Evolutionary conservation across 2,329 filamentous ascomycete genomes (phyloP).

Genomic region (Xylariales sp.): DNA sequence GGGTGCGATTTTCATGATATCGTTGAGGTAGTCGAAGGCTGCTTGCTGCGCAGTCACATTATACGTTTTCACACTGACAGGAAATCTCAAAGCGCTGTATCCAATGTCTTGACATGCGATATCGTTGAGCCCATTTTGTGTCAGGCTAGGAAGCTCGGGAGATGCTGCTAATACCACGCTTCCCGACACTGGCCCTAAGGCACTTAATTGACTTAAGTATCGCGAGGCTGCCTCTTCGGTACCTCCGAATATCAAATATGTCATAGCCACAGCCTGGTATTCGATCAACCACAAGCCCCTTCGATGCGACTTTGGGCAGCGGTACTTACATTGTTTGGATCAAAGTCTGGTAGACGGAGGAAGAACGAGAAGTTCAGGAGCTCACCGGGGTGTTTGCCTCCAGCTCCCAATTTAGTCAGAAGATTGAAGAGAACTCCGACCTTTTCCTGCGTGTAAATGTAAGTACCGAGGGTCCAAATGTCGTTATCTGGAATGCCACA

Average conservation of each 20-base stretch:
- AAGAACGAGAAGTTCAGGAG: conserved; percentile 6
- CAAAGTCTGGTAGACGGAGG: background rate
- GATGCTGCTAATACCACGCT: background rate
- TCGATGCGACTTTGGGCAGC: too few species aligned
- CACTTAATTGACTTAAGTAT: conserved; percentile 1
- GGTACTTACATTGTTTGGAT: conserved; percentile 5
- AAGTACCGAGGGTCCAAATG: conserved; percentile 10
- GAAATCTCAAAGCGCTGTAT: background rate
- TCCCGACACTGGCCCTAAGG: background rate
- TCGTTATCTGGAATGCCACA: conserved; percentile 7
- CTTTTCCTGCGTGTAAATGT: conserved; percentile 11
- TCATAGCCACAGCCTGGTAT: background rate
- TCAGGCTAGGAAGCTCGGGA: conserved; percentile 1
- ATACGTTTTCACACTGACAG: conserved; percentile 1
- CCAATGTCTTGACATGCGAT: background rate
- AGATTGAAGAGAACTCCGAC: conserved; percentile 10
- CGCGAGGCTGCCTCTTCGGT: conserved; percentile 3
- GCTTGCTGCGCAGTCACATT: conserved; percentile 6
- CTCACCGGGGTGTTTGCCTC: conserved; percentile 8
- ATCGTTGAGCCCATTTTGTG: background rate
- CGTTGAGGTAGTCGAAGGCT: conserved; percentile 5
- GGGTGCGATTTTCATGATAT: background rate
- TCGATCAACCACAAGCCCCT: too few species aligned
- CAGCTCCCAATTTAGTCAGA: conserved; percentile 7
- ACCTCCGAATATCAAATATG: conserved; percentile 5